Evolutionary conservation across 148 eudicot species (phyloP).

Genomic region (Spergularia marina): DNA sequence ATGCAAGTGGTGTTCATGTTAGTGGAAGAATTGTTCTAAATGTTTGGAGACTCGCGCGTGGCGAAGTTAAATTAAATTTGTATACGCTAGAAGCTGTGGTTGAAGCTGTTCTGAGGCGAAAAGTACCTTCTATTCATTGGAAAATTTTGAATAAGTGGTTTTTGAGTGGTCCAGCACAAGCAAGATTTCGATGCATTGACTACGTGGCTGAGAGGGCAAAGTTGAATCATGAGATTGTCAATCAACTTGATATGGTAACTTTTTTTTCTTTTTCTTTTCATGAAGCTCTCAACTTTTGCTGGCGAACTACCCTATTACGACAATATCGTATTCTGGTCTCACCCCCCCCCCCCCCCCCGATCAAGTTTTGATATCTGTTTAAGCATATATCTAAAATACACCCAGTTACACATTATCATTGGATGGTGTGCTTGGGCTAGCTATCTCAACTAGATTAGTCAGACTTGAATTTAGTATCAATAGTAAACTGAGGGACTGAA

Average conservation of each 20-base stretch:
- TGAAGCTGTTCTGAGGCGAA: slow-evolving; percentile 79
- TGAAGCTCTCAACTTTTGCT: not conserved
- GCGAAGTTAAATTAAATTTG: slow-evolving; percentile 76
- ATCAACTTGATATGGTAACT: slow-evolving; percentile 78
- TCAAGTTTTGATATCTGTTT: not conserved
- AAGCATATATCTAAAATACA: not conserved
- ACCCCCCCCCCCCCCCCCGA: not conserved
- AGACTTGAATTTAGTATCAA: not conserved
- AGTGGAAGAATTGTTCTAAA: slow-evolving; percentile 90
- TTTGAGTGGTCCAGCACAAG: slow-evolving; percentile 77
- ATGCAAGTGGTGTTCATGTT: slow-evolving; percentile 91
- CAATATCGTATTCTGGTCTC: not conserved
- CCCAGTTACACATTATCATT: not conserved
- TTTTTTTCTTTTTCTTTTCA: not conserved
- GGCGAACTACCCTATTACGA: not conserved
- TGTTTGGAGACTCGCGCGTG: slow-evolving; percentile 83
- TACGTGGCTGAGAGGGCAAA: slow-evolving; percentile 57
- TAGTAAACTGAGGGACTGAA: not conserved
- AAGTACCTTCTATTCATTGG: slow-evolving; percentile 62
- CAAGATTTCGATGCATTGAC: slow-evolving; percentile 75
- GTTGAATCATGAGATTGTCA: slow-evolving; percentile 68
- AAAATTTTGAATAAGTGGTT: slow-evolving; percentile 71
- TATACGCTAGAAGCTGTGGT: slow-evolving; percentile 86
- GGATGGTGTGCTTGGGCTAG: not conserved
- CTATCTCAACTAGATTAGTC: not conserved